Base-by-base conservation (phyloP, 1,284 basidiomycete species). In the Sporisorium exsertum region DNA sequence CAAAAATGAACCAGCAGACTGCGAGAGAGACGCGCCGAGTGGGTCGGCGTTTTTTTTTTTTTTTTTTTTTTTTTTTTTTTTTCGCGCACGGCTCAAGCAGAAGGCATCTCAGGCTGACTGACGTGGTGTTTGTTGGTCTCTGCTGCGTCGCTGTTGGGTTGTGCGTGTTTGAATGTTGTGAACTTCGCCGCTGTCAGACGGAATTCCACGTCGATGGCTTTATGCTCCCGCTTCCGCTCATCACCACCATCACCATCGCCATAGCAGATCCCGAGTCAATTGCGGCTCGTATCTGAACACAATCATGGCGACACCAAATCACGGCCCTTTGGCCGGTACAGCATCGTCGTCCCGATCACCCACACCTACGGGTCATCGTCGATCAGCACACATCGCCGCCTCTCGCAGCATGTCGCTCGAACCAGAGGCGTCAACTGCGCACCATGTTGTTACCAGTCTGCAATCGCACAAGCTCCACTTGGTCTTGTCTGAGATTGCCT, bases 401-500 rank as follows among this genome's bases (percentile, higher is more conserved):
- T 35, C 46, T 5, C 43, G 29, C 47, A 53, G 22, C 68, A 53
- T 49, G 46, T 58, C 56, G 6, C 2, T 58, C 46, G 46, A 58
- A 8, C 20, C 33, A 16, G 56, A 49, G 33, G 33, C 26, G 9
- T n/a, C 26, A 15, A 12, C 45, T 49, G 33, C 16, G n/a, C 42
- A 37, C 2, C 29, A 47, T 26, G 64, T 20, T 5, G 55, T 37
- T 12, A 45, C 72, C 10, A 52, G 57, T 20, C 45, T 77, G 45
- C 66, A 77, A 24, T 35, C 74, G 8, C 74, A 77, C 43, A 64
- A 63, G 64, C 59, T 80, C 88, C 93, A 95, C 89, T 90, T 95
- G 51, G 86, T 96, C 27, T 89, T 92, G 72, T 91, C 93, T 42
- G 95, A 98, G 88, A 93, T 97, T 74, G 89, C 95, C 61, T 89